Conservation (phyloP, 1,284 basidiomycete genomes). For the Polyporus tsugae region DNA sequence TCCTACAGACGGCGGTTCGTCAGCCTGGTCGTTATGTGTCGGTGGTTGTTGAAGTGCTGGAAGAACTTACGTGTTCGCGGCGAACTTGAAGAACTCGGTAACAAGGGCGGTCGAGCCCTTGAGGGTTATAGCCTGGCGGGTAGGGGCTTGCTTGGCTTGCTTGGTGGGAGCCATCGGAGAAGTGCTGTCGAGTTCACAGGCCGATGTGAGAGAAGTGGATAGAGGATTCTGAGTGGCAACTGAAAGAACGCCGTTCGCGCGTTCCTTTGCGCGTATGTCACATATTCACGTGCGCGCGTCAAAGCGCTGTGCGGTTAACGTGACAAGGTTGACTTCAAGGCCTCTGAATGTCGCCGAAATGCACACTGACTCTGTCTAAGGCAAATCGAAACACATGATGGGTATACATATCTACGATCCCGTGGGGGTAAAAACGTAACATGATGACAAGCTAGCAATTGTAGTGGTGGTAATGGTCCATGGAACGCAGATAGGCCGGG, state of each 20-base stretch:
- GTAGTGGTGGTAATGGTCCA: neutral
- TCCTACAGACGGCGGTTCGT: slow-evolving; percentile 55
- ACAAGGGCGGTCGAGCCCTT: slow-evolving; percentile 97
- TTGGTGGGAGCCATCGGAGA: slow-evolving; percentile 55
- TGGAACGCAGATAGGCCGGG: neutral
- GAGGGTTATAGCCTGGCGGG: slow-evolving; percentile 86
- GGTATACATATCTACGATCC: neutral
- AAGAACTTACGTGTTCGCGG: slow-evolving; percentile 87
- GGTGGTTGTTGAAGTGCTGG: neutral
- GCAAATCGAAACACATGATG: neutral
- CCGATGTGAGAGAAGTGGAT: neutral
- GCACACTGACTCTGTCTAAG: neutral
- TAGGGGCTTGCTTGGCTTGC: slow-evolving; percentile 75
- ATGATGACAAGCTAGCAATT: neutral
- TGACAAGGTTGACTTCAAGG: neutral
- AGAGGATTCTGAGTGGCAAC: neutral
- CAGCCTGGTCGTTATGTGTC: neutral
- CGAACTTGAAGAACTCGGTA: slow-evolving; percentile 99
- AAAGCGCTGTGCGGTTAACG: neutral
- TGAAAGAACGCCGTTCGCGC: slow-evolving; percentile 34
- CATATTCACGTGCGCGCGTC: slow-evolving; percentile 34
- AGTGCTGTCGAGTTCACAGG: neutral
- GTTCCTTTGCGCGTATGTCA: slow-evolving; percentile 31
- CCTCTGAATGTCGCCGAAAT: neutral
- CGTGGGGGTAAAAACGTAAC: neutral